Evolutionary conservation across 495 filamentous ascomycete genomes (phyloP), one percentile per base, ranked within the genome.

Genomic region (Astrothelium macrocarpum): DNA sequence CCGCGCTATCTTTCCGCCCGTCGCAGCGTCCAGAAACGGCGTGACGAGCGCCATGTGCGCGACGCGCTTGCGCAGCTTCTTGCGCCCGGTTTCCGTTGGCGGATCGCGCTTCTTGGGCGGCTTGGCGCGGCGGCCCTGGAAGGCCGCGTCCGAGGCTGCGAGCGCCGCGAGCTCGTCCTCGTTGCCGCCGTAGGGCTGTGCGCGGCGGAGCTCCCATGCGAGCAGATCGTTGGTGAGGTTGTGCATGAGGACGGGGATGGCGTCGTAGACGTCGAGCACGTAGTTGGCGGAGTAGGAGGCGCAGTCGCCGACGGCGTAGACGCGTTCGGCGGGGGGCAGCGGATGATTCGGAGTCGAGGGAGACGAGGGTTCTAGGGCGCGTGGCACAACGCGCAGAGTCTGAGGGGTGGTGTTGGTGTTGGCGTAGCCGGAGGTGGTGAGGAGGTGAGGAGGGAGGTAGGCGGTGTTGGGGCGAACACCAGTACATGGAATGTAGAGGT

Each of bases 301-400:
- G 62, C 69, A 69, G 65, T 74, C 71, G 46, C 71, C 72, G 42
- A 70, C 46, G 49, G 69, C 67, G 62, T 71, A 74, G 23, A 71
- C 59, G 9, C 69, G 32, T 61, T 62, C 62, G 20, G 45, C 63
- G 11, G 59, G 53, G 43, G 26, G 63, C 66, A 18, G 32, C 20
- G 14, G 1, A 5, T 11, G 59, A 45, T 4, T 25, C 32, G 34
- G 7, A 11, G 3, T 20, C 32, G 32, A 14, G 11, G 39, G 2
- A 18, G 46, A 14, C 34, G 34, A 39, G 39, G 34, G 34, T 11
- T 9, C 3, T 7, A 20, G 59, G 5, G 16, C 28, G 0, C 32
- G 59, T 26, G 59, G 59, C 1, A 64, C 46, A 0, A 74, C 53
- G 23, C 69, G 67, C 32, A 70, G 64, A 7, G 56, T 65, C 0